A percentile compares a stretch with the other conserved stretches of the same genome.
phyloP scores from a whole-genome alignment of 441 rosid species.

The Adansonia gregorii region DNA sequence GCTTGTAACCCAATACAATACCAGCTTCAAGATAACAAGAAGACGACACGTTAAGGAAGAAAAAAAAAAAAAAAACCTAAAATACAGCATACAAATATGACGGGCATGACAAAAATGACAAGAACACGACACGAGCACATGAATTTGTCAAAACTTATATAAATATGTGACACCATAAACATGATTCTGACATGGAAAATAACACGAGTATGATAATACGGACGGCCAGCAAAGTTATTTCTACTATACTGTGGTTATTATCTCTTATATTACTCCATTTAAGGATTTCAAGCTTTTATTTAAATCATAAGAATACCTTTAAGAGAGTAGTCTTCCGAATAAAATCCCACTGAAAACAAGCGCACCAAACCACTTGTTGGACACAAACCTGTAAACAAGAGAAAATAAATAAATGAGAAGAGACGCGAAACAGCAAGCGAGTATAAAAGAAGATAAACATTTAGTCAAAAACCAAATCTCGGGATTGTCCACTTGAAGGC shows the following conservation, averaged over 20 bases:
- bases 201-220: too few species aligned
- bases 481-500: not conserved
- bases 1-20: not conserved
- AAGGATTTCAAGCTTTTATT: not conserved
- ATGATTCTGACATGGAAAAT: too few species aligned
- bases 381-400: conserved; percentile 60
- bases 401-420: not conserved
- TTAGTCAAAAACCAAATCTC: not conserved
- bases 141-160: too few species aligned
- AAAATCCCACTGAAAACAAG: conserved; percentile 75
- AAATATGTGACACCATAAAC: too few species aligned
- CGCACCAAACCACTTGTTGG: conserved; percentile 93
- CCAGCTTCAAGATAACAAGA: not conserved
- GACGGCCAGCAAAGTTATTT: not conserved
- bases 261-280: not conserved
- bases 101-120: too few species aligned
- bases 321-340: conserved; percentile 56
- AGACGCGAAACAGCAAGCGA: not conserved
- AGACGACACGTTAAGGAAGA: too few species aligned
- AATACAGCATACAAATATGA: too few species aligned
- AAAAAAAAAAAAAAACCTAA: too few species aligned
- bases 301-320: conserved; percentile 28
- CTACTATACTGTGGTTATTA: not conserved
- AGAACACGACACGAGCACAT: too few species aligned
- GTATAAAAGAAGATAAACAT: conserved; percentile 10